These are phyloP conservation scores for Plantago ovata DNA, from an alignment of 257 asterid genomes.

Conservation along the genomic window DNA sequence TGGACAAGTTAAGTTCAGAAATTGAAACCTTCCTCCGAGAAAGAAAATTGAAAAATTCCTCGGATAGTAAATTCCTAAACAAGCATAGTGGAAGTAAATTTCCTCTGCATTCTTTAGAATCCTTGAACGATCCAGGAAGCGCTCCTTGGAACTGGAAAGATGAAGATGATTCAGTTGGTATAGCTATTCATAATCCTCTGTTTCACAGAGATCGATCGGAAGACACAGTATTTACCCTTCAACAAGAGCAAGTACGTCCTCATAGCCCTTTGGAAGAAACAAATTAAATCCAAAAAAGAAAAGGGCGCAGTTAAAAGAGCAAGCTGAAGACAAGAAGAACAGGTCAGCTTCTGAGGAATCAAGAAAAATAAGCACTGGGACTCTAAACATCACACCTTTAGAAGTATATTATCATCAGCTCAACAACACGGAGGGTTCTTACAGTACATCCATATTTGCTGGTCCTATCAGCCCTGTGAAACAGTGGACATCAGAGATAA, in stretches of 20 bases:
- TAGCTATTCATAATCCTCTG: slow-evolving; percentile 22
- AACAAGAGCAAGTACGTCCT: slow-evolving; percentile 20
- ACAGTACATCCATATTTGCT: slow-evolving; percentile 40
- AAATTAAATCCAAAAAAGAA: slow-evolving; percentile 21
- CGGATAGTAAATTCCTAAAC: slow-evolving; percentile 14
- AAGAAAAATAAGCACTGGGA: slow-evolving; percentile 15
- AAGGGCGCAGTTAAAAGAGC: slow-evolving; percentile 28
- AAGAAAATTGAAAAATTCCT: slow-evolving; percentile 29
- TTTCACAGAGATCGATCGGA: slow-evolving; percentile 27
- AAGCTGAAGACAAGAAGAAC: slow-evolving; percentile 1
- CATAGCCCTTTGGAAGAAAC: slow-evolving; percentile 16
- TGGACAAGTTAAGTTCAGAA: slow-evolving; percentile 61
- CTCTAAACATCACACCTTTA: slow-evolving; percentile 9
- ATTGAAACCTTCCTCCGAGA: slow-evolving; percentile 64
- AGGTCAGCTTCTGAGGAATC: slow-evolving; percentile 12
- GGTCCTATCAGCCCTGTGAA: slow-evolving; percentile 55
- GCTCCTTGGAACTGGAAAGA: slow-evolving; percentile 53
- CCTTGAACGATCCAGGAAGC: slow-evolving; percentile 53
- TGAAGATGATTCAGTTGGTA: slow-evolving; percentile 37
- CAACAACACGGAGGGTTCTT: slow-evolving; percentile 25
- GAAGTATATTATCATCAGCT: slow-evolving; percentile 20
- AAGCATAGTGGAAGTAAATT: slow-evolving; percentile 23
- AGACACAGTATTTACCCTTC: slow-evolving; percentile 21
- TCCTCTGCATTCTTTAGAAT: slow-evolving; percentile 37
- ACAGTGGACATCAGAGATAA: slow-evolving; percentile 55